These are phyloP conservation scores for Geosmithia flava DNA, from an alignment of 2,329 filamentous ascomycete species.

Conservation along the genomic window DNA sequence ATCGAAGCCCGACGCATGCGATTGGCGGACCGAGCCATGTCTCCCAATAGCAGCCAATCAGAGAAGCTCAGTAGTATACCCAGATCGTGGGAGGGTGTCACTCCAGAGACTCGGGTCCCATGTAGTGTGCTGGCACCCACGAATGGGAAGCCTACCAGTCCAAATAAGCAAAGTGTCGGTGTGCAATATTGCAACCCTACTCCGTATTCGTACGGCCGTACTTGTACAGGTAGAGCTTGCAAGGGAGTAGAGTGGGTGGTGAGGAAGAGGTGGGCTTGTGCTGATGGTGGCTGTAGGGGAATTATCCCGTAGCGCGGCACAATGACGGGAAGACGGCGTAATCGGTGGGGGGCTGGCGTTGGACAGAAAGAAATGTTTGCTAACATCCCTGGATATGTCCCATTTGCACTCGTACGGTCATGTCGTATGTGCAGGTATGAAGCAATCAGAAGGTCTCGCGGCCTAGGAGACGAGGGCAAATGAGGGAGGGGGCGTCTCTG, in stretches of 20 bases:
- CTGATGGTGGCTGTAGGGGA: background rate
- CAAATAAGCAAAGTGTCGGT: constrained; percentile 1
- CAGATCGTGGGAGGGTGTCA: background rate
- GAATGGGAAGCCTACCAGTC: background rate
- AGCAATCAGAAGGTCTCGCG: too few species aligned
- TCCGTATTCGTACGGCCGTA: background rate
- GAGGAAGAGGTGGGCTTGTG: background rate
- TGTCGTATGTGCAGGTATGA: background rate
- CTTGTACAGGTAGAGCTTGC: background rate
- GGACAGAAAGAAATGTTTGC: background rate
- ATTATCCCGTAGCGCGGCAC: background rate
- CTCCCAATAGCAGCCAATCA: constrained; percentile 12
- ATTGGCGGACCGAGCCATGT: constrained; percentile 24
- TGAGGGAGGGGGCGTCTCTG: background rate
- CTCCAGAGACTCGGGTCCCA: constrained; percentile 2
- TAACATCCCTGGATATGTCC: background rate
- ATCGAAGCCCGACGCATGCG: constrained; percentile 18
- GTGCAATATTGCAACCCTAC: background rate
- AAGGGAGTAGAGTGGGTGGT: background rate
- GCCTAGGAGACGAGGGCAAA: background rate
- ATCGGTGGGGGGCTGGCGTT: background rate
- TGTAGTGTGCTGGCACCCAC: background rate
- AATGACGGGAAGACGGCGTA: background rate
- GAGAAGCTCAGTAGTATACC: background rate
- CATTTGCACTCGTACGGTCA: too few species aligned